Evolutionary conservation across 2,329 filamentous ascomycete genomes (phyloP).

Genomic region (Helminthosporium solani): DNA sequence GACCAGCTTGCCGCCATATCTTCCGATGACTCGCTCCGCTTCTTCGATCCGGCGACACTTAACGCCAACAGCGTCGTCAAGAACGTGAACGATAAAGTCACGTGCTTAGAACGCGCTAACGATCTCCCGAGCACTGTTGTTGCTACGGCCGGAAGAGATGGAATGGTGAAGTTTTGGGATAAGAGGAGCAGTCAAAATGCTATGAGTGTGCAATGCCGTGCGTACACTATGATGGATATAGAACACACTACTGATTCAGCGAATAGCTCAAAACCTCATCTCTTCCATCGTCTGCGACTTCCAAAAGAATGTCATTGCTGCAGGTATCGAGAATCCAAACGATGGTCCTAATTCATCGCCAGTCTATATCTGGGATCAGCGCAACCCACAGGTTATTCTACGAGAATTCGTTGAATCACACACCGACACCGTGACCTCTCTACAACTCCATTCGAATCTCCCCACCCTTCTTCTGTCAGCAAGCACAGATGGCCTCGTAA

Average conservation of each 20-base stretch:
- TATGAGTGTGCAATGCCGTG: conserved; percentile 38
- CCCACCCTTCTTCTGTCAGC: conserved; percentile 68
- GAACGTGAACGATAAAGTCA: conserved; percentile 63
- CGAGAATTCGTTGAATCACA: conserved; percentile 49
- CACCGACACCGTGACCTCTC: conserved; percentile 61
- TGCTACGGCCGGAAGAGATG: conserved; percentile 71
- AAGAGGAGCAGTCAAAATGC: conserved; percentile 55
- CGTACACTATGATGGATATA: conserved; percentile 4
- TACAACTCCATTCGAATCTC: conserved; percentile 62
- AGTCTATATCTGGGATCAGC: conserved; percentile 46
- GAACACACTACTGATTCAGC: conserved; percentile 21
- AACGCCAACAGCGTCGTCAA: conserved; percentile 49
- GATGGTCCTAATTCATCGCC: conserved; percentile 50
- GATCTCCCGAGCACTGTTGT: conserved; percentile 54
- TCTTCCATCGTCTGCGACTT: conserved; percentile 64
- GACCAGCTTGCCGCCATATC: conserved; percentile 60
- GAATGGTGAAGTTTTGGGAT: conserved; percentile 67
- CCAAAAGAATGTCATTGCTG: conserved; percentile 61
- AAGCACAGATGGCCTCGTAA: conserved; percentile 77
- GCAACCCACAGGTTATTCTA: conserved; percentile 40
- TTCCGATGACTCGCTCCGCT: conserved; percentile 68
- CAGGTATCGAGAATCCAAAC: conserved; percentile 67
- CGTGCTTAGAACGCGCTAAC: conserved; percentile 60
- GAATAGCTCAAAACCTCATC: conserved; percentile 53
- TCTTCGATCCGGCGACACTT: conserved; percentile 63